phyloP scores from a whole-genome alignment of 2,329 filamentous ascomycete species.

The Colletotrichum sp. region DNA sequence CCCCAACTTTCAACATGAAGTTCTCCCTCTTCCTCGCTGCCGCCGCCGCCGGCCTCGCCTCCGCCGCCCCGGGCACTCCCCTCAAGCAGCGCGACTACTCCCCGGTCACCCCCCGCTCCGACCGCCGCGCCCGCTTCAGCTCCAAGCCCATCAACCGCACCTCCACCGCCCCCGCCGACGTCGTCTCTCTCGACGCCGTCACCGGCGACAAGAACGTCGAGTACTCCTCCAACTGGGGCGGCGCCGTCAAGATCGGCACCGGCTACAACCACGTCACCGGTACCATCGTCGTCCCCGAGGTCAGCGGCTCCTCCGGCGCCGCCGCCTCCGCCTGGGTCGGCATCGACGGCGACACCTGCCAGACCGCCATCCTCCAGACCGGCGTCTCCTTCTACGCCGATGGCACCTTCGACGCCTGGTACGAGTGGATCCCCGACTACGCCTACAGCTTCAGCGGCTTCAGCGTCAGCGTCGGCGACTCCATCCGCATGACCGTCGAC shows the following conservation, averaged over 20 bases:
- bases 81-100: conserved; percentile 10
- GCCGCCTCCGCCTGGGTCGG: conserved; percentile 50
- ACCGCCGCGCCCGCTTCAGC: not conserved
- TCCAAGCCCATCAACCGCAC: conserved; percentile 22
- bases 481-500: conserved; percentile 30
- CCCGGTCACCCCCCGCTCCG: not conserved
- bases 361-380: conserved; percentile 44
- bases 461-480: conserved; percentile 31
- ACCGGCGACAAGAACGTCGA: conserved; percentile 15
- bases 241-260: conserved; percentile 29
- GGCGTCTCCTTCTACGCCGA: conserved; percentile 46
- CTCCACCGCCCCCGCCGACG: not conserved
- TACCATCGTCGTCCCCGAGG: conserved; percentile 32
- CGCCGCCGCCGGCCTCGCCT: conserved; percentile 17
- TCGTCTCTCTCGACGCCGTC: not conserved
- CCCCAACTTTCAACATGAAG: conserved; percentile 1
- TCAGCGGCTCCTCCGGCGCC: conserved; percentile 21
- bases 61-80: conserved; percentile 17
- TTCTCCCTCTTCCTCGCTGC: conserved; percentile 18
- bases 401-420: conserved; percentile 45
- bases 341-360: conserved; percentile 51
- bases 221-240: conserved; percentile 33
- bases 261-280: conserved; percentile 31
- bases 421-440: conserved; percentile 51
- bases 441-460: conserved; percentile 42